phyloP scores from a whole-genome alignment of 129 eudicot species.

The Arctium lappa region DNA sequence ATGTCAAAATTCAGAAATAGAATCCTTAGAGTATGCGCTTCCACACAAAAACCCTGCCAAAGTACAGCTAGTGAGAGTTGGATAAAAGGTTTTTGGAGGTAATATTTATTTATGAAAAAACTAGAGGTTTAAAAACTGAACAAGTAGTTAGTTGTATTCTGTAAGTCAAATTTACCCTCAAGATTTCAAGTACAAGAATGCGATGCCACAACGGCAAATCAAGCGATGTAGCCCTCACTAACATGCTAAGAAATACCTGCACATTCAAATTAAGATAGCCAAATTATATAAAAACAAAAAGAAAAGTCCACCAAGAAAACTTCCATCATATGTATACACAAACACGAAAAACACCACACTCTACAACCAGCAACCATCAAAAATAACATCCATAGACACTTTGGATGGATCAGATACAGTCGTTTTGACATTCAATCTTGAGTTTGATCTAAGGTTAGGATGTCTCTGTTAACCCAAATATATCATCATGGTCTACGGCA shows the following conservation, averaged over 20 bases:
- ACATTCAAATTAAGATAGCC: conserved; percentile 7
- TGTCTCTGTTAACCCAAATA: background rate
- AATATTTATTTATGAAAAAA: background rate
- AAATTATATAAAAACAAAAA: background rate
- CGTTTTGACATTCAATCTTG: background rate
- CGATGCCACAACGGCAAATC: conserved; percentile 99
- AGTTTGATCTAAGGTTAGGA: background rate
- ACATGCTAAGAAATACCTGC: conserved; percentile 98
- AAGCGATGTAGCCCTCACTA: conserved; percentile 83
- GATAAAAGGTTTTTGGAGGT: conserved; percentile 16
- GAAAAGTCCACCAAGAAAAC: conserved; percentile 8
- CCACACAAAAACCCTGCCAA: conserved; percentile 96
- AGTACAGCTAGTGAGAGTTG: conserved; percentile 18
- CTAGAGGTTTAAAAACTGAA: background rate
- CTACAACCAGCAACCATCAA: conserved; percentile 6
- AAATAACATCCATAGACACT: conserved; percentile 6
- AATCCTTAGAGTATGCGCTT: conserved; percentile 83
- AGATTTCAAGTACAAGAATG: conserved; percentile 94
- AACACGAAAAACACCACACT: background rate
- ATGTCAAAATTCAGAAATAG: conserved; percentile 96
- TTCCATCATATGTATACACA: background rate
- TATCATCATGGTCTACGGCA: background rate
- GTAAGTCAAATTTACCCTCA: conserved; percentile 65
- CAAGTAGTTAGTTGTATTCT: background rate
- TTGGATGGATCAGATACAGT: background rate